Evolutionary conservation across 371 early-diverging fungal genomes (phyloP).

Genomic region (Syncephalastrum racemosum): DNA sequence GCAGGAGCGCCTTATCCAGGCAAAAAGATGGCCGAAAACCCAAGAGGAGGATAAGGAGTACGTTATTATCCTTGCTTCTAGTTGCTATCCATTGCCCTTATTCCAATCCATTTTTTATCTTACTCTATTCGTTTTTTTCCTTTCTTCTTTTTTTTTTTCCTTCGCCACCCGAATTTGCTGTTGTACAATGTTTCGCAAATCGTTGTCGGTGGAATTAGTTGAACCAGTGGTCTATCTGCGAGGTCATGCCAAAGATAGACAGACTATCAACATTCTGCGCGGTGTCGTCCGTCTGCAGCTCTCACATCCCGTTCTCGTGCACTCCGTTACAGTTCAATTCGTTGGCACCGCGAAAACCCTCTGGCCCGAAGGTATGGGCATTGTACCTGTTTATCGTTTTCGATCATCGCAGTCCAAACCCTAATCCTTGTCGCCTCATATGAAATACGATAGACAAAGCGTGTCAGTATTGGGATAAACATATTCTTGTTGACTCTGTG

Average conservation of each 20-base stretch:
- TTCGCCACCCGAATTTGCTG: not conserved
- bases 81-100: too few relatives aligned
- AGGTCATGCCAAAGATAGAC: conserved; percentile 34
- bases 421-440: not conserved
- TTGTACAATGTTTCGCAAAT: conserved; percentile 33
- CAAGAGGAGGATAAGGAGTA: not conserved
- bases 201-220: conserved; percentile 38
- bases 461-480: conserved; percentile 39
- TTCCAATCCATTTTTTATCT: not conserved
- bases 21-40: too few relatives aligned
- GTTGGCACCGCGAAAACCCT: conserved; percentile 41
- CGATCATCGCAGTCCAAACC: not conserved
- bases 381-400: not conserved
- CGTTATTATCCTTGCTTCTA: not conserved
- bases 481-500: conserved; percentile 30
- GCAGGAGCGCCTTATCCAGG: conserved; percentile 10
- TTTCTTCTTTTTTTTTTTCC: conserved; percentile 16
- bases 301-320: conserved; percentile 21
- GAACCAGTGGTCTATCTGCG: conserved; percentile 40
- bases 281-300: conserved; percentile 31
- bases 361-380: conserved; percentile 40
- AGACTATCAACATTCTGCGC: conserved; percentile 35
- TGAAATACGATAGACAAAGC: conserved; percentile 9
- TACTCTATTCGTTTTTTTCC: conserved; percentile 9
- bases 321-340: conserved; percentile 34